A percentile compares a stretch with the other conserved stretches of the same genome.
phyloP scores from a whole-genome alignment of 352 stramenopile genomes.

The Phytophthora palmivora region DNA sequence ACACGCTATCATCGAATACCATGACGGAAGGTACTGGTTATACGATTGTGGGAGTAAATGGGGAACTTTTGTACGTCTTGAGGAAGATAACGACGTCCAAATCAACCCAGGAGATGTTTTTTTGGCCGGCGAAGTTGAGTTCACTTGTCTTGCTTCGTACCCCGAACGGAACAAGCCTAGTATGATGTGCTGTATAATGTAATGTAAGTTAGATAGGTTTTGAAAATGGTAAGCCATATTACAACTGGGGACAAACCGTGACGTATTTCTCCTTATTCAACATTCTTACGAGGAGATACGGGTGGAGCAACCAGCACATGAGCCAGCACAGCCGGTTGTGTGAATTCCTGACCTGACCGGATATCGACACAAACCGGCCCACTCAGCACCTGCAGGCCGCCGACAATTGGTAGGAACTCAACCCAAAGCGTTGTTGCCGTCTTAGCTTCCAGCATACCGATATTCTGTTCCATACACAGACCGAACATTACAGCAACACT shows the following conservation, averaged over 20 bases:
- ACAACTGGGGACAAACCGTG: no score
- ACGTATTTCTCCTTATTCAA: conserved; percentile 25
- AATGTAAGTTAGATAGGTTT: conserved; percentile 20
- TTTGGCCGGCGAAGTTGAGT: conserved; percentile 75
- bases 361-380: conserved; percentile 77
- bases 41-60: conserved; percentile 75
- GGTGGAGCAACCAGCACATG: conserved; percentile 58
- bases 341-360: conserved; percentile 65
- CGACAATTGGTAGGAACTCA: conserved; percentile 72
- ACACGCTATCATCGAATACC: conserved; percentile 78
- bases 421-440: conserved; percentile 50
- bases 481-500: background rate
- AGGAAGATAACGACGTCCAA: conserved; percentile 71
- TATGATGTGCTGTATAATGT: conserved; percentile 62
- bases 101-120: conserved; percentile 77
- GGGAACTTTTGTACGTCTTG: conserved; percentile 79
- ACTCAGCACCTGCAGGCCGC: conserved; percentile 68
- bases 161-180: conserved; percentile 64
- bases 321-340: conserved; percentile 50
- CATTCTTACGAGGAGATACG: conserved; percentile 15
- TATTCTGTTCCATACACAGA: conserved; percentile 48
- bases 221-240: conserved; percentile 7
- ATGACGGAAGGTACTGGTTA: conserved; percentile 75
- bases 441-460: conserved; percentile 64
- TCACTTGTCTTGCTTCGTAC: conserved; percentile 73